These are phyloP conservation scores for Phytophthora aleatoria DNA, from an alignment of 352 stramenopile genomes.

Conservation along the genomic window DNA sequence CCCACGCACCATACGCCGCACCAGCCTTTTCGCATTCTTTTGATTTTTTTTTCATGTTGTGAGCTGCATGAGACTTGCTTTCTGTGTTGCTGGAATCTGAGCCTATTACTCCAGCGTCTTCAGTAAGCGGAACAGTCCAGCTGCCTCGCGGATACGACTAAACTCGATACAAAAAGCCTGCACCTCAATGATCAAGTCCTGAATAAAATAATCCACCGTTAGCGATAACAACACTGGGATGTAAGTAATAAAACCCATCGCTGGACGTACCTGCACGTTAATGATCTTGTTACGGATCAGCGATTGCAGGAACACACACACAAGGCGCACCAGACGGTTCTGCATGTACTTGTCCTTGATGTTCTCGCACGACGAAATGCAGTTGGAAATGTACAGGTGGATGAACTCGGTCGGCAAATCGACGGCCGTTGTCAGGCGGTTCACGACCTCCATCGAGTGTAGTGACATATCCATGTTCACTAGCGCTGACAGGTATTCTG, in stretches of 20 bases:
- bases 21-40: conserved; percentile 26
- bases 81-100: conserved; percentile 34
- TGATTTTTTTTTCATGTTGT: conserved; percentile 26
- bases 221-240: conserved; percentile 5
- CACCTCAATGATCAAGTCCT: conserved; percentile 98
- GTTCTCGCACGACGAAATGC: conserved; percentile 98
- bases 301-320: conserved; percentile 98
- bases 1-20: conserved; percentile 30
- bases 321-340: conserved; percentile 96
- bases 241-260: background rate
- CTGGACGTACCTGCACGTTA: conserved; percentile 92
- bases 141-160: conserved; percentile 96
- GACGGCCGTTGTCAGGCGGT: conserved; percentile 92
- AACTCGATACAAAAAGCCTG: conserved; percentile 99
- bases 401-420: conserved; percentile 97
- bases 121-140: conserved; percentile 96
- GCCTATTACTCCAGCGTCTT: conserved; percentile 94
- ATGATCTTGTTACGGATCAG: conserved; percentile 99
- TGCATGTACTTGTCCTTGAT: conserved; percentile 99
- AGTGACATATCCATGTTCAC: conserved; percentile 99
- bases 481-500: conserved; percentile 96
- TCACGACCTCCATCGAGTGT: conserved; percentile 98
- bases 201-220: conserved; percentile 21
- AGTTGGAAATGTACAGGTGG: conserved; percentile 99
- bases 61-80: conserved; percentile 26